Base-by-base conservation (phyloP, 2,329 filamentous ascomycete genomes). In the Tolypocladium paradoxum region DNA sequence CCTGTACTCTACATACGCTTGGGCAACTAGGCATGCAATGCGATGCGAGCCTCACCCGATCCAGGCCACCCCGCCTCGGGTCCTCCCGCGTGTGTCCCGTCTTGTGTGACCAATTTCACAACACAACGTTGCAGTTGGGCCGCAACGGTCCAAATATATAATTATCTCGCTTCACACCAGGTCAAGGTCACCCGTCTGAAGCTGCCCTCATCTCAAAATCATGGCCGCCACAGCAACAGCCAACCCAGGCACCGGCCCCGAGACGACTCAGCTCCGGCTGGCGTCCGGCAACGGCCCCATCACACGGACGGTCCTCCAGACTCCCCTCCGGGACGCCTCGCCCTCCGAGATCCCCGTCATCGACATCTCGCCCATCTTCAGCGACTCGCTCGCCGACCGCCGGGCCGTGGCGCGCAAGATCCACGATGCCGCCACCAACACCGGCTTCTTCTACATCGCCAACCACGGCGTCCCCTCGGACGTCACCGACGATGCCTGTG, bases 391-490 rank as follows among this genome's bases (percentile, higher is more conserved):
- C 0, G 58, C 62, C 0, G 66, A 70, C 3, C 71, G 73, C 0
- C 63, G 68, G 40, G 56, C 60, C 12, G 69, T 78, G 0, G 75
- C 76, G 0, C 57, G 59, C 0, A 61, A 68, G 5, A 70, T 81
- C 18, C 68, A 67, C 22, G 58, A 65, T 0, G 78, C 78, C 0
- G 73, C 76, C 3, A 71, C 73, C 16, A 75, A 71, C 37, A 78
- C 68, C 0, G 78, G 77, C 3, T 81, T 81, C 66, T 81, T 81
- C 64, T 81, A 81, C 64, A 68, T 80, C 54, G 68, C 67, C 55
- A 75, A 77, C 53, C 76, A 79, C 54, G 73, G 76, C 4, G 72
- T 79, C 27, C 54, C 69, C 0, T 40, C 65, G 1, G 59, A 62
- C 29, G 51, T 64, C 14, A 66, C 62, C 3, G 54, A 64, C 5